Evolutionary conservation across 164 flowering plant genomes (phyloP).

Genomic region (Chloranthus sessilifolius): DNA sequence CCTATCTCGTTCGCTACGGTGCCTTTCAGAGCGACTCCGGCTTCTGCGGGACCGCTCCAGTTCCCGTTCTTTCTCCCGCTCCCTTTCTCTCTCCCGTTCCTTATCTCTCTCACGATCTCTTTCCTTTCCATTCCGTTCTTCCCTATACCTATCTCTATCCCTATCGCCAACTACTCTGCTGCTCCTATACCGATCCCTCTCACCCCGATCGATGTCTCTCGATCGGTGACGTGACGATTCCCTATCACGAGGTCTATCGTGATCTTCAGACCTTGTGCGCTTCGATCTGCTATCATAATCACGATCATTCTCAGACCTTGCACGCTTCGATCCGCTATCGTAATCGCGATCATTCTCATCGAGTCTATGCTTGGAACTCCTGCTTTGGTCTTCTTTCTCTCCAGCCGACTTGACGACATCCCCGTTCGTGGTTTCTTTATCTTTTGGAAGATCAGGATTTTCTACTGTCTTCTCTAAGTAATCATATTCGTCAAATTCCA

Average conservation of each 20-base stretch:
- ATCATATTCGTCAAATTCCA: slow-evolving; percentile 99
- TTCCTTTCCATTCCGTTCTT: slow-evolving; percentile 36
- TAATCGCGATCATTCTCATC: slow-evolving; percentile 20
- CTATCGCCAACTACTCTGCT: slow-evolving; percentile 37
- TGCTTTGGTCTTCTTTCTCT: slow-evolving; percentile 24
- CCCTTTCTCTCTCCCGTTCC: slow-evolving; percentile 44
- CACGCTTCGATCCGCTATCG: slow-evolving; percentile 34
- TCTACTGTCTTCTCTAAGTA: slow-evolving; percentile 87
- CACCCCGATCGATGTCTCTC: slow-evolving; percentile 24
- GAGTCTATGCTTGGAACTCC: slow-evolving; percentile 46
- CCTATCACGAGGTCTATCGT: slow-evolving; percentile 38
- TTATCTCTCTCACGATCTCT: slow-evolving; percentile 31
- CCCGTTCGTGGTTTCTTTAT: slow-evolving; percentile 22
- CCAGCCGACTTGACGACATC: slow-evolving; percentile 18
- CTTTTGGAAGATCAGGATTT: slow-evolving; percentile 39
- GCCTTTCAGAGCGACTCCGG: slow-evolving; percentile 54
- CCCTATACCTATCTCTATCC: slow-evolving; percentile 23
- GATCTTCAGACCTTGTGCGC: slow-evolving; percentile 43
- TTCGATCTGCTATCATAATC: slow-evolving; percentile 13
- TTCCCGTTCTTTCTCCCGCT: slow-evolving; percentile 19
- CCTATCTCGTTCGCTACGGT: slow-evolving; percentile 35
- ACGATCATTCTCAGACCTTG: slow-evolving; percentile 33
- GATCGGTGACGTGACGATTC: slow-evolving; percentile 38
- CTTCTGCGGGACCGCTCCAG: slow-evolving; percentile 42
- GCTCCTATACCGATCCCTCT: slow-evolving; percentile 44